Evolutionary conservation across 2,329 filamentous ascomycete species (phyloP).

Genomic region (Fusarium mexicanum): DNA sequence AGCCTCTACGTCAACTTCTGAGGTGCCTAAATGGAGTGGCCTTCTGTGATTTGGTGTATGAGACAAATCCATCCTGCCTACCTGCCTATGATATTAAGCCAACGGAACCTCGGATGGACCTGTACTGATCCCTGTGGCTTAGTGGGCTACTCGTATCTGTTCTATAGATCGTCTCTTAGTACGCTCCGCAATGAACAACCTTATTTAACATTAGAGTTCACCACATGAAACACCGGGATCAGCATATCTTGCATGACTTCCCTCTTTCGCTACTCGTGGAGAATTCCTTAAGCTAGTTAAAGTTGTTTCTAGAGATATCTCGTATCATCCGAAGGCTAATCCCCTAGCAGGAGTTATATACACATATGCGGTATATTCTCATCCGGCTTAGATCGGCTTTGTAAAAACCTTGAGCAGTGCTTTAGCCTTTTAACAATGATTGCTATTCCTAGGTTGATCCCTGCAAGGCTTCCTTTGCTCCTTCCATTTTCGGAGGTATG

Average conservation of each 20-base stretch:
- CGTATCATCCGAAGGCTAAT: not conserved
- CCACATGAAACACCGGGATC: not conserved
- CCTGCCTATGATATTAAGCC: not conserved
- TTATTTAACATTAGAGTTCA: not conserved
- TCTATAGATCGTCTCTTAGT: not conserved
- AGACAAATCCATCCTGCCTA: not conserved
- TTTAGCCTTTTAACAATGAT: no score
- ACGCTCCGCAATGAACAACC: not conserved
- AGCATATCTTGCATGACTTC: not conserved
- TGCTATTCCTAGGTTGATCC: not conserved
- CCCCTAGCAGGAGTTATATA: not conserved
- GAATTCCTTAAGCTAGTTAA: not conserved
- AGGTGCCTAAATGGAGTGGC: not conserved
- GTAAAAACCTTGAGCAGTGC: fast-evolving
- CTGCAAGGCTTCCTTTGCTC: not conserved
- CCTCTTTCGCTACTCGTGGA: not conserved
- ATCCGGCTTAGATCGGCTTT: not conserved
- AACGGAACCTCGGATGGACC: not conserved
- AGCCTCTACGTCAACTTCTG: not conserved
- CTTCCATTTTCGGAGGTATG: not conserved
- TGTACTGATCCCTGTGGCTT: no score
- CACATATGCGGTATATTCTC: not conserved
- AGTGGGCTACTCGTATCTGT: not conserved
- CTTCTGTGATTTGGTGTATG: not conserved
- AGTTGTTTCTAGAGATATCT: not conserved